phyloP scores from a whole-genome alignment of 2,329 filamentous ascomycete species.

The Ciborinia camelliae region DNA sequence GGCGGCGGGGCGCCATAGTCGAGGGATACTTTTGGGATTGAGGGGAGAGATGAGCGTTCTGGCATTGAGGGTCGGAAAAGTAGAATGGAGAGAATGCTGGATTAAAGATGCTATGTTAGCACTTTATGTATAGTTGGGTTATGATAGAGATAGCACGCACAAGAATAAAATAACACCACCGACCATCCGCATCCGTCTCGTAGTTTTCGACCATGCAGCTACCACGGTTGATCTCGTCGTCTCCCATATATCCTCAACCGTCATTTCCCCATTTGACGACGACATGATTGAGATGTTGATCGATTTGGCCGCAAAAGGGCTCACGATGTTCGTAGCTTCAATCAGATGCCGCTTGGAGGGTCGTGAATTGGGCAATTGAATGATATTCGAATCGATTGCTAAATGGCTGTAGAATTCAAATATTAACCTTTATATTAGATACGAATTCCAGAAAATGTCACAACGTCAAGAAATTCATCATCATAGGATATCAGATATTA shows the following conservation, averaged over 20 bases:
- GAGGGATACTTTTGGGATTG: slow-evolving; percentile 22
- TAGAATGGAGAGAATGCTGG: slow-evolving; percentile 28
- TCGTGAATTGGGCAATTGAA: not conserved
- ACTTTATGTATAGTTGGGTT: not conserved
- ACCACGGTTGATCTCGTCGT: slow-evolving; percentile 25
- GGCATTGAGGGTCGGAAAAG: slow-evolving; percentile 31
- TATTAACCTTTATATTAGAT: not conserved
- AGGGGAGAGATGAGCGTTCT: slow-evolving; percentile 22
- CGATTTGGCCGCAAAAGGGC: slow-evolving; percentile 9
- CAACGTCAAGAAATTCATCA: not conserved
- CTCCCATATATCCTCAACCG: slow-evolving; percentile 35
- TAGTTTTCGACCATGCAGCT: slow-evolving; percentile 34
- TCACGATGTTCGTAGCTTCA: not conserved
- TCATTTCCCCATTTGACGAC: slow-evolving; percentile 29
- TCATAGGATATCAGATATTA: too few species aligned
- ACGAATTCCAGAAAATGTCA: not conserved
- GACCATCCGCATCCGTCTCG: slow-evolving; percentile 32
- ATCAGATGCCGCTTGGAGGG: not conserved
- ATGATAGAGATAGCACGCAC: slow-evolving; percentile 23
- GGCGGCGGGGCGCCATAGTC: slow-evolving; percentile 12
- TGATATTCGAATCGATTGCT: not conserved
- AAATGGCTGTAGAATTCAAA: not conserved
- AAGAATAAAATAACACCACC: slow-evolving; percentile 31
- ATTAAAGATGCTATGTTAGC: slow-evolving; percentile 5
- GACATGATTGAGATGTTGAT: slow-evolving; percentile 22